Evolutionary conservation across 345 rosid species (phyloP).

Genomic region (Schrenkiella parvula): DNA sequence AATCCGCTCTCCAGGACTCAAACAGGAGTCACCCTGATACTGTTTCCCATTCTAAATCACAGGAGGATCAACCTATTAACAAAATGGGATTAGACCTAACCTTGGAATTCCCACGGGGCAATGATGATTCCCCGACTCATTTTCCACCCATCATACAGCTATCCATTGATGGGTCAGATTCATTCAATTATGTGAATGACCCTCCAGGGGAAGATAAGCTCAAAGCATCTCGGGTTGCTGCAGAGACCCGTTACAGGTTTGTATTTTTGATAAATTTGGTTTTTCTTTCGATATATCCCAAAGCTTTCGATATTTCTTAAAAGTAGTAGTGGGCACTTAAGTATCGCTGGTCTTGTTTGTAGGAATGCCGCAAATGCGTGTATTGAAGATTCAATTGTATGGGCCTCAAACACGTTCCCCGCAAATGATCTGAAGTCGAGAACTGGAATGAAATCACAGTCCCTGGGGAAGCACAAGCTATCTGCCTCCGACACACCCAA

Average conservation of each 20-base stretch:
- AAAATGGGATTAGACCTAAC: slow-evolving; percentile 57
- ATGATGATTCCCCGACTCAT: slow-evolving; percentile 37
- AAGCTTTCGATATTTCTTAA: background rate
- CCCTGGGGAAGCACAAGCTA: slow-evolving; percentile 82
- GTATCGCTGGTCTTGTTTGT: slow-evolving; percentile 9
- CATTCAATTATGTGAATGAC: slow-evolving; percentile 28
- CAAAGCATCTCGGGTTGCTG: slow-evolving; percentile 41
- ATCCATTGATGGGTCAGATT: slow-evolving; percentile 49
- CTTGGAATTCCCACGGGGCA: slow-evolving; percentile 59
- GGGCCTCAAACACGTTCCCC: slow-evolving; percentile 60
- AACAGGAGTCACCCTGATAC: slow-evolving; percentile 35
- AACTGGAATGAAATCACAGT: slow-evolving; percentile 40
- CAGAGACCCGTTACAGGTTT: slow-evolving; percentile 87
- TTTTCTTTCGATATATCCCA: background rate
- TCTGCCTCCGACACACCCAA: slow-evolving; percentile 44
- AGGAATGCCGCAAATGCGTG: slow-evolving; percentile 71
- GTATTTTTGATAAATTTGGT: background rate
- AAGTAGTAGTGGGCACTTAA: background rate
- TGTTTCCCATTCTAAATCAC: slow-evolving; percentile 36
- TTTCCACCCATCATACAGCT: slow-evolving; percentile 57
- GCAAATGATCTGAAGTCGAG: slow-evolving; percentile 58
- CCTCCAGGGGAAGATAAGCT: slow-evolving; percentile 41
- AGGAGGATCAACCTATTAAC: slow-evolving; percentile 39
- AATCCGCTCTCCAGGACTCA: slow-evolving; percentile 68
- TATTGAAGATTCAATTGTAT: slow-evolving; percentile 48